Percentiles rank a stretch among this genome's conserved stretches.
phyloP scores from a whole-genome alignment of 768 basidiomycete genomes.

The Rhizopogon vulgaris region DNA sequence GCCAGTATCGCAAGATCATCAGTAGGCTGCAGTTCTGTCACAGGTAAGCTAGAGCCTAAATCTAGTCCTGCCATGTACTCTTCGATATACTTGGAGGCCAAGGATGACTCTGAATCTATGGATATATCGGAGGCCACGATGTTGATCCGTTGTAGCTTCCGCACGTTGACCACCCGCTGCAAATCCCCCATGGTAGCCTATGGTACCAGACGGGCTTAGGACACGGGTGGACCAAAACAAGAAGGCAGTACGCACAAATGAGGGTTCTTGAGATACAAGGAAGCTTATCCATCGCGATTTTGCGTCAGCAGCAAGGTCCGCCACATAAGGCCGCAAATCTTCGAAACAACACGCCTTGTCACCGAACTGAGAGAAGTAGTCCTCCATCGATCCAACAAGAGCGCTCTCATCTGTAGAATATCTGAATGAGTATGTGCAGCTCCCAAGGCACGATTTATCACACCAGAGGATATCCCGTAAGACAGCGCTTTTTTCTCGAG shows the following conservation, averaged over 20 bases:
- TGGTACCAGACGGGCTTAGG: neutral
- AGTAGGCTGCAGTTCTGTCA: conserved; percentile 79
- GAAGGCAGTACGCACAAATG: conserved; percentile 37
- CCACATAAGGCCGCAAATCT: conserved; percentile 67
- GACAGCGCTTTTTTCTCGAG: conserved; percentile 55
- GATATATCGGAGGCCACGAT: conserved; percentile 45
- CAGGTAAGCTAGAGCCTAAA: conserved; percentile 58
- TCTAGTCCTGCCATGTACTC: conserved; percentile 64
- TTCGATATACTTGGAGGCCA: conserved; percentile 46
- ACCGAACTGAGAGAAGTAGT: conserved; percentile 68
- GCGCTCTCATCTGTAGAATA: conserved; percentile 34
- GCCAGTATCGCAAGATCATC: conserved; percentile 81
- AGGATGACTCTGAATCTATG: conserved; percentile 47
- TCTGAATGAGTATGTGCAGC: conserved; percentile 1
- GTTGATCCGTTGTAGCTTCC: conserved; percentile 66
- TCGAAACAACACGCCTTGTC: conserved; percentile 86
- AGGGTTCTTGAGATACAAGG: conserved; percentile 40
- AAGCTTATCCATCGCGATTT: conserved; percentile 47
- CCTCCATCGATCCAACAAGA: conserved; percentile 45
- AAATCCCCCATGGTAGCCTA: conserved; percentile 51
- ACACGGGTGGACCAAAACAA: neutral
- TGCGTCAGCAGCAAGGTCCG: conserved; percentile 38
- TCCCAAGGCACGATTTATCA: conserved; percentile 6
- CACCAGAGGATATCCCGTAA: conserved; percentile 45
- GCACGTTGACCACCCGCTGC: conserved; percentile 64